Base-by-base conservation (phyloP, 129 eudicot species). In the Flaveria sonorensis region DNA sequence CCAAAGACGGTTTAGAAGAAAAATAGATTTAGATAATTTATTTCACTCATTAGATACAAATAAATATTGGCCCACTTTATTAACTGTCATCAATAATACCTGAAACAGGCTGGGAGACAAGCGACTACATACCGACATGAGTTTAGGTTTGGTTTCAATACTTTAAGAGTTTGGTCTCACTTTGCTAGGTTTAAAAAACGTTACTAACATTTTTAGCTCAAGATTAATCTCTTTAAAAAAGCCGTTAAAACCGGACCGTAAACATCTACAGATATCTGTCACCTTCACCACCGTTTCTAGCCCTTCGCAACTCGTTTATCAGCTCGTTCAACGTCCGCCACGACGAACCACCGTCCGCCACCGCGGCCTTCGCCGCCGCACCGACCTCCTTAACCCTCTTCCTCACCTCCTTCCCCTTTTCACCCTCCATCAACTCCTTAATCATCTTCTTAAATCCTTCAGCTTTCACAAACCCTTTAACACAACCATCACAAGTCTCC, bases 361-460 rank as follows among this genome's bases (percentile, higher is more conserved):
- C 63, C 0, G 92, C 90, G 4, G 70, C 73, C 62, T 46, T 77
- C 6, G 92, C 89, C 6, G 79, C 84, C 65, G 45, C 88, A 18
- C 90, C 86, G 16, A 87, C 40, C 69, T 87, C 85, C 43, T 77
- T 81, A 80, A 84, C 92, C 81, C 65, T 87, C 68, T 79, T 60
- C 74, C 84, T 83, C 68, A 78, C 80, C 42, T 42, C 75, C 72
- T 79, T 76, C 74, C 92, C 97, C 74, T 6, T 80, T 15, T 85
- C 82, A 3, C 96, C 90, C 40, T 79, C 88, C 96, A 92, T 92
- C 24, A 92, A 47, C 66, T 89, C 97, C 21, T 71, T 86, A 21
- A 87, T 81, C 79, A 39, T 65, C 53, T 79, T 82, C 74, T 79
- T 83, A 72, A 89, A 82, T 14, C 81, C 82, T 20, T 85, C 89